Base-by-base conservation (phyloP, 768 basidiomycete genomes). In the Russula ochroleuca region DNA sequence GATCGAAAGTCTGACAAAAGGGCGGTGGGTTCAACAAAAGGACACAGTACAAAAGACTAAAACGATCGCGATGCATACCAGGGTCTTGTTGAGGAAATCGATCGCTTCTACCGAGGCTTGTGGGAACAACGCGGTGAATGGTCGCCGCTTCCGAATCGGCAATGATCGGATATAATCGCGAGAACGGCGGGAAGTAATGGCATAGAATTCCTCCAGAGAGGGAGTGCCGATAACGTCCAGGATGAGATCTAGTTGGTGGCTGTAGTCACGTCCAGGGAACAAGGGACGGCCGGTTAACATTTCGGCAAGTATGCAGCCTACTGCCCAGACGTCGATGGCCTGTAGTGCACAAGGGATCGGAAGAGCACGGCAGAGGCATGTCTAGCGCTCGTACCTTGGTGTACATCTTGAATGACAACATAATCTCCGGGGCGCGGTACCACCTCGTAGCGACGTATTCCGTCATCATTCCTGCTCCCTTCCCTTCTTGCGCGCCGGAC, bases 401-500 rank as follows among this genome's bases (percentile, higher is more conserved):
- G 72, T 88, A 88, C 85, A 88, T 88, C 77, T 92, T 92, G 83
- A 94, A 94, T 3, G 88, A 91, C 57, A 94, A 79, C 93, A 96
- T 96, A 72, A 95, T 93, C 74, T 96, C 94, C 0, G 92, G 92
- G 0, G 94, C 93, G 53, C 92, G 85, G 73, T 94, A 96, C 93
- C 92, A 95, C 59, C 93, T 78, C 57, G 94, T 95, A 2, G 93
- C 92, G 58, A 96, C 93, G 70, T 92, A 92, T 76, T 90, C 88
- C 25, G 86, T 87, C 87, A 88, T 87, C 63, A 86, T 72, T 2
- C 86, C 86, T 25, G 79, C 77, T 69, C 88, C 87, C 72, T 85
- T 86, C 21, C 82, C 82, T 35, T 78, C 79, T 5, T 79, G 72
- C 10, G 80, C 75, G 48, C 74, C 74, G 57, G 81, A 81, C 45